Evolutionary conservation across 352 stramenopile genomes (phyloP), one percentile per base, ranked within the genome.

Genomic region (Plasmopara viticola): DNA sequence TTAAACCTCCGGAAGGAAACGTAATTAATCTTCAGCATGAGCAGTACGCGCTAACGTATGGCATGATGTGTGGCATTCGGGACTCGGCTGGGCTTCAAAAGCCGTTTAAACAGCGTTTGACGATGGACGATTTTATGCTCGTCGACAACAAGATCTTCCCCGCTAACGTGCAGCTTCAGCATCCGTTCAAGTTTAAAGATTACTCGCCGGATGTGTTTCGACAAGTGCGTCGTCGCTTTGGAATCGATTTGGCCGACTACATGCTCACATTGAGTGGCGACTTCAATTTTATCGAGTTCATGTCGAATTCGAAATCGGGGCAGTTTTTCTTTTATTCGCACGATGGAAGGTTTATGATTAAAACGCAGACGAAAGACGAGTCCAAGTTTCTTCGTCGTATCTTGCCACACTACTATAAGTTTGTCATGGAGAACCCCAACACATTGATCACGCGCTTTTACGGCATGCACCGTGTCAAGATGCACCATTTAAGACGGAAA

Each of bases 281-380:
- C 53, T 95, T 97, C 43, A 98, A 98, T 68, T 98, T 97, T 68
- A 96, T 99, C 58, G 94, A 98, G 78, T 98, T 99, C 72, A 96
- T 98, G 70, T 97, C 89, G 5, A 98, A 98, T 70, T 97, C 93
- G 46, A 99, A 99, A 73, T 98, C 87, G 65, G 96, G 96, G 5
- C 95, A 98, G 60, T 99, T 99, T 71, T 99, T 99, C 76, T 99
- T 99, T 68, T 99, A 98, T 61, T 98, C 94, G 8, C 90, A 97
- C 68, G 96, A 99, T 72, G 78, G 81, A 0, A 64, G 74, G 33
- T 99, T 97, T 68, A 98, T 99, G 89, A 98, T 99, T 73, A 99
- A 99, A 78, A 98, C 96, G 12, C 95, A 98, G 78, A 98, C 93
- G 6, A 97, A 98, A 65, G 90, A 95, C n/a, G 97, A 99, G 77